Conservation (phyloP, 2,329 filamentous ascomycete species). For the Diaporthe nobilis region DNA sequence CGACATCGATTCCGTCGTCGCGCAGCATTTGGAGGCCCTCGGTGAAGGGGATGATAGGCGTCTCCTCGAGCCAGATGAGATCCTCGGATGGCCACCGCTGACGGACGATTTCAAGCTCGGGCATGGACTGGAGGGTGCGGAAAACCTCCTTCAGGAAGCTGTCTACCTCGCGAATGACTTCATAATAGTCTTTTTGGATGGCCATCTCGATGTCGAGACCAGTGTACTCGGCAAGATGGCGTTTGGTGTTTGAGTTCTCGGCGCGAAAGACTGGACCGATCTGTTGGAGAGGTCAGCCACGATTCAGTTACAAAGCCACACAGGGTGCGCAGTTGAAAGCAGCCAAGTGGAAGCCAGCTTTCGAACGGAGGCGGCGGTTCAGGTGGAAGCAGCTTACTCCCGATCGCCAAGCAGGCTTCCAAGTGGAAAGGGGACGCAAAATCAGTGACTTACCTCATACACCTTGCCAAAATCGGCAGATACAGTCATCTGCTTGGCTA, state of each 20-base stretch:
- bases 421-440: not conserved
- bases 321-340: no score
- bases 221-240: conserved; percentile 94
- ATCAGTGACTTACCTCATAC: conserved; percentile 72
- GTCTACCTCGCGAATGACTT: conserved; percentile 85
- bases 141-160: conserved; percentile 81
- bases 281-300: conserved; percentile 41
- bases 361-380: no score
- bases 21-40: conserved; percentile 87
- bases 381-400: not conserved
- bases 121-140: conserved; percentile 69
- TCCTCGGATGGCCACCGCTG: conserved; percentile 89
- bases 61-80: conserved; percentile 88
- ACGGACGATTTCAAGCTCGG: conserved; percentile 84
- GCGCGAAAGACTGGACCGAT: conserved; percentile 92
- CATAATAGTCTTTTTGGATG: conserved; percentile 90
- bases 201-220: conserved; percentile 95
- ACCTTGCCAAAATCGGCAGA: conserved; percentile 90
- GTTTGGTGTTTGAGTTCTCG: conserved; percentile 95
- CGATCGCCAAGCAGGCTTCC: not conserved
- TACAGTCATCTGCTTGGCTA: conserved; percentile 94
- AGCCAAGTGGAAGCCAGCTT: not conserved
- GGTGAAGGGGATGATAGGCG: conserved; percentile 83
- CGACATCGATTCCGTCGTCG: conserved; percentile 79
- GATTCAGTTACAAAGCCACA: not conserved